Percentiles rank a stretch among this genome's conserved stretches.
These are phyloP conservation scores for Xylariaceae sp. DNA, from an alignment of 2,329 filamentous ascomycete genomes.

Conservation along the genomic window DNA sequence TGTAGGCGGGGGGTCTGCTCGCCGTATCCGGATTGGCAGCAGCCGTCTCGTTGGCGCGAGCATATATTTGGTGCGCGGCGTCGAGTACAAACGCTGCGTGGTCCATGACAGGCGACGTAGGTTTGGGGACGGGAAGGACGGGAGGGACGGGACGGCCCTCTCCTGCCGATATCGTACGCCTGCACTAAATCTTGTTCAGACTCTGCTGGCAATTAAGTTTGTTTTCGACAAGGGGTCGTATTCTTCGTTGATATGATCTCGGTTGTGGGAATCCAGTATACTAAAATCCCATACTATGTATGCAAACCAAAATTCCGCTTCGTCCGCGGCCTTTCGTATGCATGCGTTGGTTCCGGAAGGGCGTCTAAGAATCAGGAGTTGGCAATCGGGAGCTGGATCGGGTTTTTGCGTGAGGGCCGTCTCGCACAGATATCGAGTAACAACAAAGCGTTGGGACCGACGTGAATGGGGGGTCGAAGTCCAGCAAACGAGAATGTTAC, in stretches of 20 bases:
- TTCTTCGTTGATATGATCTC: background rate
- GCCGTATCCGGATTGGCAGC: conserved; percentile 26
- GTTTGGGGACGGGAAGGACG: conserved; percentile 4
- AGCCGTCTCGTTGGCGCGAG: conserved; percentile 37
- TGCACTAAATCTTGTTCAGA: background rate
- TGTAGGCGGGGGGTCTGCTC: conserved; percentile 56
- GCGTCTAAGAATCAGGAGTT: background rate
- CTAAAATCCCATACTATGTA: background rate
- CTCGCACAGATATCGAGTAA: background rate
- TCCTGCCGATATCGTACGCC: conserved; percentile 4
- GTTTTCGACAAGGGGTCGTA: background rate
- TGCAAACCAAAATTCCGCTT: background rate
- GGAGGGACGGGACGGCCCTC: conserved; percentile 7
- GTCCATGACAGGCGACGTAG: conserved; percentile 32
- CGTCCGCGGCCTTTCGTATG: background rate
- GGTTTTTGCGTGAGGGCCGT: background rate
- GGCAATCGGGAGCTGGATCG: background rate
- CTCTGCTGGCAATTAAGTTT: background rate
- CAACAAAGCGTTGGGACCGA: background rate
- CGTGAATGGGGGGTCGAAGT: background rate
- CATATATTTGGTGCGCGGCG: conserved; percentile 35
- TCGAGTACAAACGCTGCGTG: conserved; percentile 33
- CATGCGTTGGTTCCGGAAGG: background rate
- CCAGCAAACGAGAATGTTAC: background rate
- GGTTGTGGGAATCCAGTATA: background rate